Evolutionary conservation across 2,329 filamentous ascomycete species (phyloP).

Genomic region (Zymoseptoria ardabiliae): DNA sequence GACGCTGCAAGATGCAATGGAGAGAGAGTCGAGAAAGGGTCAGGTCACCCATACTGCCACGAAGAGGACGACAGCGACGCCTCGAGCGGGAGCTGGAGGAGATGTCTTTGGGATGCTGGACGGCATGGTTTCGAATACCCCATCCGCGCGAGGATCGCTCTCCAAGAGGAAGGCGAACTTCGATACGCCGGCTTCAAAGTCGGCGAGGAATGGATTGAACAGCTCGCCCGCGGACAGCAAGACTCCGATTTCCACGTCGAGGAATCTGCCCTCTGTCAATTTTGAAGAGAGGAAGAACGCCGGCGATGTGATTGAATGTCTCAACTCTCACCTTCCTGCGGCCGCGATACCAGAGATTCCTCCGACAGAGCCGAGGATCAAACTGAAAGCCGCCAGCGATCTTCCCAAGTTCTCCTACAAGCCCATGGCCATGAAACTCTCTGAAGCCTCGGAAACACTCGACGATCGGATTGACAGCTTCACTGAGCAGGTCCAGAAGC

Average conservation of each 20-base stretch:
- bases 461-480: slow-evolving; percentile 96
- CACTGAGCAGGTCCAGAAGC: slow-evolving; percentile 60
- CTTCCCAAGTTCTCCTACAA: slow-evolving; percentile 87
- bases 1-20: slow-evolving; percentile 74
- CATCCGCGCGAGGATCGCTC: slow-evolving; percentile 33
- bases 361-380: slow-evolving; percentile 69
- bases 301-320: slow-evolving; percentile 72
- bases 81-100: slow-evolving; percentile 47
- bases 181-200: slow-evolving; percentile 43
- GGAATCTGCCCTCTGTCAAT: slow-evolving; percentile 10
- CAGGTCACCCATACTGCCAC: slow-evolving; percentile 51
- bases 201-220: slow-evolving; percentile 31
- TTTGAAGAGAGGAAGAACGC: slow-evolving; percentile 73
- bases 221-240: slow-evolving; percentile 45
- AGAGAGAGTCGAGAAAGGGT: slow-evolving; percentile 64
- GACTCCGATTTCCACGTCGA: slow-evolving; percentile 20
- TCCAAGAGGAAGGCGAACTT: slow-evolving; percentile 44
- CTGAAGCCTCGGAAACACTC: slow-evolving; percentile 83
- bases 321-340: slow-evolving; percentile 68
- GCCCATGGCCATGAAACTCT: slow-evolving; percentile 88
- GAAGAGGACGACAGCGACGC: slow-evolving; percentile 53
- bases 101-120: slow-evolving; percentile 67
- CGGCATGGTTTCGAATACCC: slow-evolving; percentile 39
- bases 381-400: slow-evolving; percentile 78
- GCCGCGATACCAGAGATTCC: slow-evolving; percentile 41